phyloP scores from a whole-genome alignment of 495 filamentous ascomycete genomes.

The Massariosphaeria phaeospora region DNA sequence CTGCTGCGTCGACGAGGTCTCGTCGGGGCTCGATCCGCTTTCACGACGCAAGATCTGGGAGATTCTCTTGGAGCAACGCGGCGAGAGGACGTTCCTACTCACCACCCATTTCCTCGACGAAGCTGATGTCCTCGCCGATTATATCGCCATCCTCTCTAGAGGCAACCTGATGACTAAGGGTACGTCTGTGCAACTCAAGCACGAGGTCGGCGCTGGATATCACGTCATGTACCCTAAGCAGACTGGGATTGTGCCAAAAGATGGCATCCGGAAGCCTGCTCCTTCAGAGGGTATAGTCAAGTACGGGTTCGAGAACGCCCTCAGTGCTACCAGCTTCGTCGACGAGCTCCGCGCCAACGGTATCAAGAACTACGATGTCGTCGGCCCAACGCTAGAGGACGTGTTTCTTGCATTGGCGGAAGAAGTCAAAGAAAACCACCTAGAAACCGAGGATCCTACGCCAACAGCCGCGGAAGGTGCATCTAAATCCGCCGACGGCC shows the following conservation, averaged over 20 bases:
- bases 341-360: conserved; percentile 57
- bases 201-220: conserved; percentile 55
- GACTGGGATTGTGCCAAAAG: conserved; percentile 39
- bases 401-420: conserved; percentile 81
- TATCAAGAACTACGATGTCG: conserved; percentile 67
- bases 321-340: conserved; percentile 62
- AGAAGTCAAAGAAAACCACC: conserved; percentile 42
- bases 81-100: conserved; percentile 70
- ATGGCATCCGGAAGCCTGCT: conserved; percentile 48
- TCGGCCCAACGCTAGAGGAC: conserved; percentile 81
- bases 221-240: conserved; percentile 47
- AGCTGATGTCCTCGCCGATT: conserved; percentile 42
- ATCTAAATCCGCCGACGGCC: background rate
- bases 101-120: conserved; percentile 61
- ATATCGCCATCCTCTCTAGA: conserved; percentile 42
- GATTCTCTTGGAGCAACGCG: conserved; percentile 76
- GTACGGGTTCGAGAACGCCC: conserved; percentile 61
- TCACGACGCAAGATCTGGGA: conserved; percentile 85
- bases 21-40: conserved; percentile 75
- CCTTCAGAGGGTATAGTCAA: conserved; percentile 27
- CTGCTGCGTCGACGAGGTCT: conserved; percentile 87
- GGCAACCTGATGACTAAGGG: conserved; percentile 41
- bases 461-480: background rate
- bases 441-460: conserved; percentile 5
- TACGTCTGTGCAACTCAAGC: conserved; percentile 41